Evolutionary conservation across 805 yeast genomes (phyloP).

Genomic region (Yamadazyma phyllophila): DNA sequence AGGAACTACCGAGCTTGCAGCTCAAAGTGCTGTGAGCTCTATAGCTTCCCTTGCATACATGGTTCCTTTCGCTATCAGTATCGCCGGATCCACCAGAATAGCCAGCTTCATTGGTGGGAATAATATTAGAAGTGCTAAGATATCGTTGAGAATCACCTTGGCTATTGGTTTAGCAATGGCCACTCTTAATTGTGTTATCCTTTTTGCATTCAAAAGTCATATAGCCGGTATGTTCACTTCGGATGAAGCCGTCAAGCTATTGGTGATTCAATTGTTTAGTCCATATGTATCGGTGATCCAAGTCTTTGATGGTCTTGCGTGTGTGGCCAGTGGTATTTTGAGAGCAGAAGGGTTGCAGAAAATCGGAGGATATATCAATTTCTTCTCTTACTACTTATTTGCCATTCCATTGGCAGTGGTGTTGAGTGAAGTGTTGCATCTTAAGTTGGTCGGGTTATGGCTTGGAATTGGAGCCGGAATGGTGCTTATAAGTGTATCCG

Average conservation of each 20-base stretch:
- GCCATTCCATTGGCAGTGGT: constrained; percentile 67
- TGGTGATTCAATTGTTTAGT: constrained; percentile 51
- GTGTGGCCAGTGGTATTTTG: constrained; percentile 68
- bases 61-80: constrained; percentile 47
- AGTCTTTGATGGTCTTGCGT: constrained; percentile 66
- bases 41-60: constrained; percentile 44
- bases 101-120: constrained; percentile 46
- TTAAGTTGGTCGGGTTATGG: constrained; percentile 69
- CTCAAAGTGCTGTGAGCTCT: constrained; percentile 50
- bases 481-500: constrained; percentile 49
- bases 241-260: constrained; percentile 54
- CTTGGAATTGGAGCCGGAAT: constrained; percentile 67
- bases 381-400: constrained; percentile 66
- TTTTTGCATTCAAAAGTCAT: constrained; percentile 46
- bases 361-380: constrained; percentile 67
- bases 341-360: constrained; percentile 77
- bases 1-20: constrained; percentile 50
- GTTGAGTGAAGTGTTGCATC: constrained; percentile 45
- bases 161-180: constrained; percentile 30
- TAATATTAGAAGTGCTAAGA: constrained; percentile 35
- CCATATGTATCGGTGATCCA: constrained; percentile 68
- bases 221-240: constrained; percentile 60
- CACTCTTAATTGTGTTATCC: constrained; percentile 39
- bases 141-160: constrained; percentile 33
- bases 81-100: constrained; percentile 43